Evolutionary conservation across 2,329 filamentous ascomycete genomes (phyloP).

Genomic region (Cercospora sojina): DNA sequence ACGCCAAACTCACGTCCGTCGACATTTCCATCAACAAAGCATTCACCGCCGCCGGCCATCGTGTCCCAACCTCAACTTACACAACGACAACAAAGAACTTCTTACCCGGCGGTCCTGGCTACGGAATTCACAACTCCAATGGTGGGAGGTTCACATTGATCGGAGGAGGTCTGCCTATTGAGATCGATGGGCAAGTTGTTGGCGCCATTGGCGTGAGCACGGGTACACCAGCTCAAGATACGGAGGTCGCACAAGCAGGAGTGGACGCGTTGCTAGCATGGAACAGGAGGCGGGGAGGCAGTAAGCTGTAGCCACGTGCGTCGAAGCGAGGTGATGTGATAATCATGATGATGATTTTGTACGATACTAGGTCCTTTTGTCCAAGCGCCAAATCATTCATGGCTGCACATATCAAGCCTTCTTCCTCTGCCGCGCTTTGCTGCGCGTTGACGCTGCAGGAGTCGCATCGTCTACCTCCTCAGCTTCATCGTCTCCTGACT

Average conservation of each 20-base stretch:
- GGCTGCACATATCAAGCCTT: constrained; percentile 31
- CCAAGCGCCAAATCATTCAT: not conserved
- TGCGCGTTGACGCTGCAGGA: constrained; percentile 43
- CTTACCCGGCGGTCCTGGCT: constrained; percentile 54
- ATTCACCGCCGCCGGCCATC: constrained; percentile 58
- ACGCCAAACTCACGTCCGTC: constrained; percentile 54
- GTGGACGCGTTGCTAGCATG: constrained; percentile 49
- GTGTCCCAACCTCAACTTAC: constrained; percentile 53
- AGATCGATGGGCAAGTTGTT: constrained; percentile 51
- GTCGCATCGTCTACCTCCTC: constrained; percentile 29
- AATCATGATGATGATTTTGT: constrained; percentile 1
- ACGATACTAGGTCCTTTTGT: constrained; percentile 9
- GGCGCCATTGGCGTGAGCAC: constrained; percentile 57
- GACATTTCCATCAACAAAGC: constrained; percentile 64
- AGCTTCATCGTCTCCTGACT: constrained; percentile 29
- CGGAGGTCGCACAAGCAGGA: constrained; percentile 53
- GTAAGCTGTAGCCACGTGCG: constrained; percentile 38
- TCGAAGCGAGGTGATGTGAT: not conserved
- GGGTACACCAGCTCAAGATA: constrained; percentile 56
- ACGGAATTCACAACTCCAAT: constrained; percentile 54
- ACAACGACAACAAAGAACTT: constrained; percentile 48
- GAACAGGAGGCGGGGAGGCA: constrained; percentile 38
- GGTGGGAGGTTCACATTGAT: constrained; percentile 55
- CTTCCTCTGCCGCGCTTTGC: constrained; percentile 43
- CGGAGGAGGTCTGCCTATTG: constrained; percentile 55